Base-by-base conservation (phyloP, 805 yeast species). In the Scheffersomyces stipitis region DNA sequence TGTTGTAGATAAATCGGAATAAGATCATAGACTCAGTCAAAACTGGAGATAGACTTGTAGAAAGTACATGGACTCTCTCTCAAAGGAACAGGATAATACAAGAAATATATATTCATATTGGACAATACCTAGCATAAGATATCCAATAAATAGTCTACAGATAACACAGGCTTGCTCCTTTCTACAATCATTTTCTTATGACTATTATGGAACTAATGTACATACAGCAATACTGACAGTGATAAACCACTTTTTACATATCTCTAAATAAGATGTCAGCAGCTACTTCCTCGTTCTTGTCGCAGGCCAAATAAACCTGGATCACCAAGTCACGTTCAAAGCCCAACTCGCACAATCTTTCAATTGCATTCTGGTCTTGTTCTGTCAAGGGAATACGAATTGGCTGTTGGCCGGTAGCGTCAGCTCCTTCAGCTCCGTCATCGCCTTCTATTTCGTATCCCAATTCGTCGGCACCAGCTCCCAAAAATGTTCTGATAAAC, bases 291-390 rank as follows among this genome's bases (percentile, higher is more conserved):
- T 93, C 99, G 64, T 93, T 88, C 68, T 89, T 91, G 56, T 93
- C 99, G 64, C 99, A 93, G 28, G 98, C 98, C 75, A 93, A 82
- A 68, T 87, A 93, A 20, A 95, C 96, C 69, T 90, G 96, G 42
- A 89, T 79, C 30, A 86, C 99, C 39, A 84, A 69, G 49, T 82
- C 75, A 49, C 96, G 78, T 48, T 88, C 96, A 54, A 93, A 93
- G 0, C 99, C 99, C 47, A 93, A 73, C 62, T 86, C 97, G 60
- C 95, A 84, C 47, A 93, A 74, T 58, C 99, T 79, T 45, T 75
- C 74, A 46, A 93, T 86, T n/a, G 98, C 96, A 42, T 75, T 86
- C 56, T 85, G 83, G 56, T 93, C 99, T 51, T 81, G 93, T 38
- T 77, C 81, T 5, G 96, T 77, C 40, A 93, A 66, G 45, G 70